Evolutionary conservation across 805 yeast genomes (phyloP), one percentile per base, ranked within the genome.

Genomic region (Candida gorgasii): DNA sequence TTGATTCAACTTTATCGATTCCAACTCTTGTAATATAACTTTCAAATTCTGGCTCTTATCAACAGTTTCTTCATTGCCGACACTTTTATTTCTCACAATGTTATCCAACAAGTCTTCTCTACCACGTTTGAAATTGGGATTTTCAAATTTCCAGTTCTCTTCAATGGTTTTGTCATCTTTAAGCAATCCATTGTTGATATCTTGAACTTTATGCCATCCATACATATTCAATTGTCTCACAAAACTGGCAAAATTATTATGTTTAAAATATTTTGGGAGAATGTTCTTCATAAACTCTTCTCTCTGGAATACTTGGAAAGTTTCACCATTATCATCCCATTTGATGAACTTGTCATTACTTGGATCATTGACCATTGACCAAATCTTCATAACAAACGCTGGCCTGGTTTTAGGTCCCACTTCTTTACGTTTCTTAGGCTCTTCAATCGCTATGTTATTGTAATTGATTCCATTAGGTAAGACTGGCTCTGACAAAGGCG

Each of bases 151-250:
- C 86, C 90, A 84, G 42, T 81, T 76, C 55, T 93, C 98, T 43
- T 90, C 97, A 31, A 67, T 65, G n/a, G 31, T 37, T 29, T 63
- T 67, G 43, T 76, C 70, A 28, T 59, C 63, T 36, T 53, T 73
- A 45, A 82, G 65, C 4, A 90, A 76, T 2, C 95, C 97, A 18
- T 85, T 76, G 44, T 69, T 86, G 16, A 90, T 80, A 63, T 93
- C 98, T 64, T 93, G 99, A 3, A 93, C 93, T 65, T 93, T 93
- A 69, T 90, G 98, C 97, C 97, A 93, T 8, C 99, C 99, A 61
- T 93, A 93, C 99, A 93, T 92, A 65, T 92, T 92, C 55, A 92
- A 73, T 61, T 92, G 99, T 48, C 99, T 78, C 15, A 92, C 98
- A 68, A 92, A 92, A 53, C 90, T 80, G 27, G 98, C 92, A 67